Base-by-base conservation (phyloP, 768 basidiomycete genomes). In the Termitomyces bulborhizus region DNA sequence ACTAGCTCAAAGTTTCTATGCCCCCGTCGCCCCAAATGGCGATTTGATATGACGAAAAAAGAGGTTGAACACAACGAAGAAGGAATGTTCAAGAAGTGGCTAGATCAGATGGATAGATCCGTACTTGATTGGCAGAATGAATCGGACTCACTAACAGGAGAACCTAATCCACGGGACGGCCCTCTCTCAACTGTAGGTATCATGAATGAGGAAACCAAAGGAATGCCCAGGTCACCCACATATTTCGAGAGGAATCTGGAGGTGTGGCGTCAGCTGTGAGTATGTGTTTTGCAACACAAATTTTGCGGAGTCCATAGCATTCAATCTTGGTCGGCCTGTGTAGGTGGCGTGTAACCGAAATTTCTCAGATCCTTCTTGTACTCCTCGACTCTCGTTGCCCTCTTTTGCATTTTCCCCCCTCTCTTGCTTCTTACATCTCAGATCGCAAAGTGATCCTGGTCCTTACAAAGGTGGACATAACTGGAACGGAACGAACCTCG, bases 271-370 rank as follows among this genome's bases (percentile, higher is more conserved):
- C 96, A 98, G 72, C 72, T 98, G 84, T 91, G 13, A 34, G 34
- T 34, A 68, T 62, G 88, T 77, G 7, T 36, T 51, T 52, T 53
- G 32, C 39, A n/a, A 40, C 34, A 34, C 46, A 12, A 29, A n/a
- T 15, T 29, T 29, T 43, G 21, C 29, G 21, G 15, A 45, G 3
- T 50, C 37, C 46, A 46, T 46, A 46, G 32, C 54, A 54, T 41
- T 67, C 21, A 32, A 58, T 57, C 15, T 41, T 24, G 40, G 39
- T 42, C 15, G 15, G n/a, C n/a, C 48, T 6, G 15, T 26, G 5
- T 62, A 92, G 89, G 62, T 98, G 96, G 96, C 83, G 96, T 37
- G 95, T 97, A 21, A 84, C 87, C 6, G 96, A 98, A 71, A 87
- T 90, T 26, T 91, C 91, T 0, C 83, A 93, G 62, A 90, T 98